Evolutionary conservation across 2,329 filamentous ascomycete genomes (phyloP).

Genomic region (Atkinsonella texensis): DNA sequence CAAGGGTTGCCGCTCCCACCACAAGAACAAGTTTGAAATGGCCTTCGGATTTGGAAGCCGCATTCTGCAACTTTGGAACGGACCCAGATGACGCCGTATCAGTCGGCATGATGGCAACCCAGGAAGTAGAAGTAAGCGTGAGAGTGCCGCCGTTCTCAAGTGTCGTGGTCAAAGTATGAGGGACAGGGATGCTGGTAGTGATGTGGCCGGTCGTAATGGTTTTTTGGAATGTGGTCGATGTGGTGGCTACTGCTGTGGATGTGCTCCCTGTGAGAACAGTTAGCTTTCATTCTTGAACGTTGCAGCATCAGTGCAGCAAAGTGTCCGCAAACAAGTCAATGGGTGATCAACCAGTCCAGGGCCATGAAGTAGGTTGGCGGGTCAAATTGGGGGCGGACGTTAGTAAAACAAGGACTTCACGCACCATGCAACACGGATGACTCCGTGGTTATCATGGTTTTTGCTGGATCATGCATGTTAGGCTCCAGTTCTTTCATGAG

Average conservation of each 20-base stretch:
- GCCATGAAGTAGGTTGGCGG: no score
- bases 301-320: not conserved
- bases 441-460: not conserved
- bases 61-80: slow-evolving; percentile 26
- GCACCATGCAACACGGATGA: slow-evolving; percentile 4
- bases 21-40: slow-evolving; percentile 11
- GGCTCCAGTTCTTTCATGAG: not conserved
- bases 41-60: slow-evolving; percentile 15
- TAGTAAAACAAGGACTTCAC: not conserved
- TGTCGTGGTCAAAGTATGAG: slow-evolving; percentile 33
- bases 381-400: no score
- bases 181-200: slow-evolving; percentile 24
- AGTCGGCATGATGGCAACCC: slow-evolving; percentile 31
- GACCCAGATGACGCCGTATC: slow-evolving; percentile 15
- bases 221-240: slow-evolving; percentile 13
- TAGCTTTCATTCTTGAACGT: slow-evolving; percentile 5
- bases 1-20: slow-evolving; percentile 16
- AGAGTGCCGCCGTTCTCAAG: slow-evolving; percentile 30
- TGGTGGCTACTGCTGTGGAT: slow-evolving; percentile 1
- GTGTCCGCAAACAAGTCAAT: not conserved
- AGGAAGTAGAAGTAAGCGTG: slow-evolving; percentile 37
- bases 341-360: not conserved
- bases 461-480: slow-evolving; percentile 2
- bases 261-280: slow-evolving; percentile 6
- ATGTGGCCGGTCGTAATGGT: slow-evolving; percentile 23